Evolutionary conservation across 768 basidiomycete genomes (phyloP).

Genomic region (Lentinula sp.): DNA sequence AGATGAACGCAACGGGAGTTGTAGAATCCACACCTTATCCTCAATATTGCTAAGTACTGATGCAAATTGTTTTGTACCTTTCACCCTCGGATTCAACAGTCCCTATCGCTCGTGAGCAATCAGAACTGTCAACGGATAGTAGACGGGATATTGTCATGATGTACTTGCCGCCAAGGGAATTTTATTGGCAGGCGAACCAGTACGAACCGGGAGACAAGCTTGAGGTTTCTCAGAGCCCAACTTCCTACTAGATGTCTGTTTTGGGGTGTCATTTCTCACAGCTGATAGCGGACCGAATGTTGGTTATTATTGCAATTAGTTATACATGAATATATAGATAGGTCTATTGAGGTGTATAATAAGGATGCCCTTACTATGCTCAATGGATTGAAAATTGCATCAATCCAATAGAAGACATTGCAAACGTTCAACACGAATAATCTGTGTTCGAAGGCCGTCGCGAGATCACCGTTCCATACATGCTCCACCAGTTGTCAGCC

Average conservation of each 20-base stretch:
- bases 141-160: background rate
- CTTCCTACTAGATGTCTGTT: too few species aligned
- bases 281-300: too few species aligned
- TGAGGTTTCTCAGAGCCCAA: too few species aligned
- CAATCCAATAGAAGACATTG: too few species aligned
- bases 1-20: too few species aligned
- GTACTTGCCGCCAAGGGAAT: background rate
- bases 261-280: too few species aligned
- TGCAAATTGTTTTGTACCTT: background rate
- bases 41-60: background rate
- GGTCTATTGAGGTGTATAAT: background rate
- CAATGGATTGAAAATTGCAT: too few species aligned
- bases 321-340: background rate
- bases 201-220: background rate
- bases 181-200: background rate
- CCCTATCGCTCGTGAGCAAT: background rate
- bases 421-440: background rate
- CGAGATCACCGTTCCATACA: slow-evolving; percentile 30
- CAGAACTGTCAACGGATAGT: background rate
- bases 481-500: slow-evolving; percentile 62
- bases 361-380: too few species aligned
- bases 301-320: background rate
- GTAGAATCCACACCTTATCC: too few species aligned
- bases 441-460: background rate
- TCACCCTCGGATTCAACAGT: background rate